Evolutionary conservation across 495 filamentous ascomycete species (phyloP).

Genomic region (Penicillium paradoxum): DNA sequence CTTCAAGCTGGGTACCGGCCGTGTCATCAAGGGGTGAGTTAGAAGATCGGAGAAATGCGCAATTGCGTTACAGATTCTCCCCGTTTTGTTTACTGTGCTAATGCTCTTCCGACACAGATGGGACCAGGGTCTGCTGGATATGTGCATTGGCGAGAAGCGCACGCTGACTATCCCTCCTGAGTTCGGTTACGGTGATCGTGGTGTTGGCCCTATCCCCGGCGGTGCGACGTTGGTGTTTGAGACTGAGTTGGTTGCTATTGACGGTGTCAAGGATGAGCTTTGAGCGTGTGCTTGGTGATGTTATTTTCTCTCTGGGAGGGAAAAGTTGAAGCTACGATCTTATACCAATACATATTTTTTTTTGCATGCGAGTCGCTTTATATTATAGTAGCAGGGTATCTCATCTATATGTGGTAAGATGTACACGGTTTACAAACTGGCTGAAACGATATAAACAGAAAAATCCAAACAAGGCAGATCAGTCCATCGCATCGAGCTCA

Average conservation of each 20-base stretch:
- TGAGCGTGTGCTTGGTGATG: conserved; percentile 17
- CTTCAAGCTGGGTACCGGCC: conserved; percentile 73
- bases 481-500: conserved; percentile 71
- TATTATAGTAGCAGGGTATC: conserved; percentile 11
- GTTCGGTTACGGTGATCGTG: conserved; percentile 73
- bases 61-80: too few relatives aligned
- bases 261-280: conserved; percentile 67
- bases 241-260: conserved; percentile 85
- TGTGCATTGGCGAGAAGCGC: conserved; percentile 96
- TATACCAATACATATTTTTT: too few relatives aligned
- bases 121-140: conserved; percentile 87
- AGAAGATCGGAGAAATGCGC: not conserved
- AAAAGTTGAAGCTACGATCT: too few relatives aligned
- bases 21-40: conserved; percentile 78
- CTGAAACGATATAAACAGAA: not conserved
- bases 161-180: conserved; percentile 87
- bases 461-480: too few relatives aligned
- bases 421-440: conserved; percentile 3
- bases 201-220: conserved; percentile 72
- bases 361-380: not conserved
- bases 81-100: conserved; percentile 1
- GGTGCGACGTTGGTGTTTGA: conserved; percentile 83
- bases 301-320: not conserved
- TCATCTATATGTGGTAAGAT: conserved; percentile 13
- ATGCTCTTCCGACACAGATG: conserved; percentile 45